Percentiles rank a stretch among this genome's conserved stretches.
Conservation (phyloP, 768 basidiomycete species). For the Tulasnella sp. region DNA sequence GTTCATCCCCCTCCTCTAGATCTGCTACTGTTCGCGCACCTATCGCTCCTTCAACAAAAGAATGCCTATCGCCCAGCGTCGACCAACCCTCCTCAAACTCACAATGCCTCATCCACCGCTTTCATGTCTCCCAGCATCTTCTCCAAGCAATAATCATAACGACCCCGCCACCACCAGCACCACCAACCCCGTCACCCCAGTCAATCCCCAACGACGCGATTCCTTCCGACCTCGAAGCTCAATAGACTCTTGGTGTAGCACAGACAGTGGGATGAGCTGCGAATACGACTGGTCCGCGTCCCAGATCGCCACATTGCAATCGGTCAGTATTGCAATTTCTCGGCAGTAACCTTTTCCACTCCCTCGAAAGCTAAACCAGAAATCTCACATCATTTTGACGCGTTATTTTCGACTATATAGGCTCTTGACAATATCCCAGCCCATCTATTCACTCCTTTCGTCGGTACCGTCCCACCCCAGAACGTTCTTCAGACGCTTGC, state of each 20-base stretch:
- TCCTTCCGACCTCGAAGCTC: background rate
- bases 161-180: background rate
- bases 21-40: too few relatives aligned
- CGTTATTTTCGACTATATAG: too few relatives aligned
- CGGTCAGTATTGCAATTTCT: background rate
- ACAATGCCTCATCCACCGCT: slow-evolving; percentile 12
- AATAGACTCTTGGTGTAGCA: slow-evolving; percentile 12
- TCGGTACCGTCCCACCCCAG: slow-evolving; percentile 69
- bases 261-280: slow-evolving; percentile 10
- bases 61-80: slow-evolving; percentile 14
- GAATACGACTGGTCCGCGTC: slow-evolving; percentile 6
- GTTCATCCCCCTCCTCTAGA: too few relatives aligned
- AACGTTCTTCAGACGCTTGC: slow-evolving; percentile 83
- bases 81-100: slow-evolving; percentile 6
- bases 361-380: slow-evolving; percentile 1
- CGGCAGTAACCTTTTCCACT: background rate
- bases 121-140: slow-evolving; percentile 1
- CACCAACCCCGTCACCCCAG: slow-evolving; percentile 2
- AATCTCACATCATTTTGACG: background rate
- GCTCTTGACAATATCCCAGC: slow-evolving; percentile 74
- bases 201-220: slow-evolving; percentile 5
- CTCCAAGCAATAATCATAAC: background rate
- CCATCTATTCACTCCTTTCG: slow-evolving; percentile 79
- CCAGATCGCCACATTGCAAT: slow-evolving; percentile 2
- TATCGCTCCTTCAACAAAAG: background rate